Conservation (phyloP, 148 eudicot species). For the Polygonum maritimum region DNA sequence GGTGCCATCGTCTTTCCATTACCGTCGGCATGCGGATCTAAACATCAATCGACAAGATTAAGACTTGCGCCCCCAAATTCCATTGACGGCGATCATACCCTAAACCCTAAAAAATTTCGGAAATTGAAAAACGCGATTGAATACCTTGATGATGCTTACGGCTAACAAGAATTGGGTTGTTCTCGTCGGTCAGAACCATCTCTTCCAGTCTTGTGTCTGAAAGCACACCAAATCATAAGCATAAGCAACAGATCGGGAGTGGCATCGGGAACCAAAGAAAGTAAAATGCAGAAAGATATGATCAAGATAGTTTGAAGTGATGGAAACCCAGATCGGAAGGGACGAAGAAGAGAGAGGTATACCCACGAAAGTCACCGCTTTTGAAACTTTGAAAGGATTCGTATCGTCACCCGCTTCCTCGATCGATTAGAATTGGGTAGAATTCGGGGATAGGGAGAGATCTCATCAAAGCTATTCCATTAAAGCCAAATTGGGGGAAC, state of each 20-base stretch:
- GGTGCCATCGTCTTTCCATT: conserved; percentile 38
- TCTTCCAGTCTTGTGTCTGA: conserved; percentile 1
- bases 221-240: not conserved
- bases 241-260: not conserved
- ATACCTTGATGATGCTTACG: conserved; percentile 48
- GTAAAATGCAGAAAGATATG: not conserved
- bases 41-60: conserved; percentile 16
- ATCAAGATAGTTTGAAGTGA: not conserved
- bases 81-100: not conserved
- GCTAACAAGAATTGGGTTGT: conserved; percentile 35
- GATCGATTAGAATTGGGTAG: conserved; percentile 10
- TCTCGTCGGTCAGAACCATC: conserved; percentile 75
- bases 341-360: not conserved
- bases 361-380: conserved; percentile 3
- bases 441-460: conserved; percentile 22
- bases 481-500: conserved; percentile 11
- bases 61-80: conserved; percentile 11
- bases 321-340: not conserved
- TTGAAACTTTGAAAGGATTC: not conserved
- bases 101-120: not conserved
- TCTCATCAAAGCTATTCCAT: conserved; percentile 16
- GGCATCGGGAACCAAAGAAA: not conserved
- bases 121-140: conserved; percentile 6
- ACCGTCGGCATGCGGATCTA: conserved; percentile 23
- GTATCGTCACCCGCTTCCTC: not conserved